Percentiles rank a stretch among this genome's conserved stretches.
These are phyloP conservation scores for Mycena capillaripes DNA, from an alignment of 768 basidiomycete species.

Conservation along the genomic window DNA sequence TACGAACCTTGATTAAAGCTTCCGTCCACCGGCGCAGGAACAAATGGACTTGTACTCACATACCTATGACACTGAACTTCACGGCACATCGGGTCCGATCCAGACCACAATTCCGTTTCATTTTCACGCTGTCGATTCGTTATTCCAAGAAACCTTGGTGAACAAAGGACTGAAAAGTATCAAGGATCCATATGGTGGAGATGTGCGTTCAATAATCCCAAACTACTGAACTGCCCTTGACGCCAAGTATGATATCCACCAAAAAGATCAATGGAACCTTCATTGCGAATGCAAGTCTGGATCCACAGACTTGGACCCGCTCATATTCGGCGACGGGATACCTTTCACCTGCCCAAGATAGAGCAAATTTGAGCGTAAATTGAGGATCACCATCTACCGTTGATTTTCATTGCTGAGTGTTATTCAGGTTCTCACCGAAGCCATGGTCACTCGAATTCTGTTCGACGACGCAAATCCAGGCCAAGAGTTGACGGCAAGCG, in stretches of 20 bases:
- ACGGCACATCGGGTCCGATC: conserved; percentile 46
- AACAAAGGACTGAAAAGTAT: conserved; percentile 43
- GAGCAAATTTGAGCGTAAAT: conserved; percentile 34
- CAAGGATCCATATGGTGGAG: conserved; percentile 48
- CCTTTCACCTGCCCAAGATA: conserved; percentile 21
- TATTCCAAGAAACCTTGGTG: conserved; percentile 42
- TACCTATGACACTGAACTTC: conserved; percentile 40
- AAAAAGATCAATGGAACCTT: conserved; percentile 34
- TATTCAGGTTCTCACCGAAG: conserved; percentile 36
- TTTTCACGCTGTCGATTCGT: conserved; percentile 42
- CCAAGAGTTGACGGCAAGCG: not conserved
- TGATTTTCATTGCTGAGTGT: conserved; percentile 15
- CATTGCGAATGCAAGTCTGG: conserved; percentile 39
- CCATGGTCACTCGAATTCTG: conserved; percentile 44
- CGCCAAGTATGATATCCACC: too few species aligned
- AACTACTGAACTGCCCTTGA: conserved; percentile 25
- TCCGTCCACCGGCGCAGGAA: conserved; percentile 44
- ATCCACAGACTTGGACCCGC: conserved; percentile 45
- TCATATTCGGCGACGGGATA: conserved; percentile 49
- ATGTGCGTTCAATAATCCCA: conserved; percentile 36
- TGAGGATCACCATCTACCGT: conserved; percentile 40
- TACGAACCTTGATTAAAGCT: conserved; percentile 32
- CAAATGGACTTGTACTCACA: conserved; percentile 45
- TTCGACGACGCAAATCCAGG: conserved; percentile 32
- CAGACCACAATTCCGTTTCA: conserved; percentile 46